Base-by-base conservation (phyloP, 2,329 filamentous ascomycete species). In the Taxawa tesnikishii region DNA sequence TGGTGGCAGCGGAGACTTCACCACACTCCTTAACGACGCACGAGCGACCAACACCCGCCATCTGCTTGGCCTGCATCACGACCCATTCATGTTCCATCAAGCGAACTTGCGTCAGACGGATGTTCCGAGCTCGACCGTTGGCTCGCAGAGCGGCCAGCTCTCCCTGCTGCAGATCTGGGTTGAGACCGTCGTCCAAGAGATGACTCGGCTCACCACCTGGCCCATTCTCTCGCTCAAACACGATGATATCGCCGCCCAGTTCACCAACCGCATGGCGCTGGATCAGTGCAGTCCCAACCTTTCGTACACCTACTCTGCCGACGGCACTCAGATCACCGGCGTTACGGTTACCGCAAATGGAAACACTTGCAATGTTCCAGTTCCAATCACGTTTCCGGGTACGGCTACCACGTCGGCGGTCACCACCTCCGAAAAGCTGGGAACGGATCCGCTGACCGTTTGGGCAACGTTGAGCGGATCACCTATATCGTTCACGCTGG, bases 1-100 rank as follows among this genome's bases (percentile, higher is more conserved):
- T 4, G 62, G 48, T 15, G 70, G 69, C 26, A 55, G 50, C n/a
- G 71, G 72, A 4, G 58, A 54, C 26, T 75, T 73, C 41, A 50
- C 56, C 4, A 55, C 65, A 41, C 59, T 77, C 4, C 53, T 77
- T 6, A 49, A 52, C 3, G 54, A 63, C 24, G 70, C 73, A 31
- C 61, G 62, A 31, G 48, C 55, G 4, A 68, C 67, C 28, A 73
- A 70, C 30, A 65, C 67, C 18, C 63, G 70, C 19, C 66, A 75
- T 43, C 54, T 76, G 14, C 59, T 76, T 23, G 65, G 62, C 9
- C 58, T 77, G 5, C 63, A 66, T 39, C 65, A 63, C 40, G 70
- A 72, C 30, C 55, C 60, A 16, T 73, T 66, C 57, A 75, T 75
- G 70, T 74, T 77, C 59, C 73, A 78, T 49, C 72, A 77, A 53